Percentiles rank a stretch among this genome's conserved stretches.
Conservation (phyloP, 2,329 filamentous ascomycete genomes). For the Hortaea werneckii region DNA sequence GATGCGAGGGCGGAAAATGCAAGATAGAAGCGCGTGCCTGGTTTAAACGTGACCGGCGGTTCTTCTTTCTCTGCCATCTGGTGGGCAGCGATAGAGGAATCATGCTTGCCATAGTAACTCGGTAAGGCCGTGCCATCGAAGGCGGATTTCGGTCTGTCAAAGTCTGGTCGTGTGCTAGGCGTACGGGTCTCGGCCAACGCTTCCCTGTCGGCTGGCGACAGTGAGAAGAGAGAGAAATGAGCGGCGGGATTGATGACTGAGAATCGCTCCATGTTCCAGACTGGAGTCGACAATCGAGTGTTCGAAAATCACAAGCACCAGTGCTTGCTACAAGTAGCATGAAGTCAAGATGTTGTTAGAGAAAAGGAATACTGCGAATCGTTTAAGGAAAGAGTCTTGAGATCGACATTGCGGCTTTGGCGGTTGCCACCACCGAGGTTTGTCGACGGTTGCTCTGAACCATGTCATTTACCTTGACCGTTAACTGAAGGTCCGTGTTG, state of each 20-base stretch:
- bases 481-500: too few relatives aligned
- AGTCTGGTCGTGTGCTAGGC: not conserved
- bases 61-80: not conserved
- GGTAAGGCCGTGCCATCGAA: not conserved
- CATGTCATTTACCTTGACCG: too few relatives aligned
- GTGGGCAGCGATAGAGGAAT: not conserved
- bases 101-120: not conserved
- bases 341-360: too few relatives aligned
- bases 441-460: too few relatives aligned
- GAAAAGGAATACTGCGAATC: too few relatives aligned
- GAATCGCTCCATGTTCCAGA: slow-evolving; percentile 1
- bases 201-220: not conserved
- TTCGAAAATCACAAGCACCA: too few relatives aligned
- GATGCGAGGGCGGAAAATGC: slow-evolving; percentile 1
- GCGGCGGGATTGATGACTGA: not conserved
- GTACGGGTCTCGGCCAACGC: not conserved
- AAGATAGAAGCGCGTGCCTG: slow-evolving; percentile 3
- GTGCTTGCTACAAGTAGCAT: too few relatives aligned
- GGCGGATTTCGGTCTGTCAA: not conserved
- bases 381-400: too few relatives aligned
- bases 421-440: too few relatives aligned
- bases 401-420: too few relatives aligned
- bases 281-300: not conserved
- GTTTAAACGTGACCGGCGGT: not conserved
- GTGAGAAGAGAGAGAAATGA: slow-evolving; percentile 1